Evolutionary conservation across 2,329 filamentous ascomycete species (phyloP).

Genomic region (Arachnomyces sp.): DNA sequence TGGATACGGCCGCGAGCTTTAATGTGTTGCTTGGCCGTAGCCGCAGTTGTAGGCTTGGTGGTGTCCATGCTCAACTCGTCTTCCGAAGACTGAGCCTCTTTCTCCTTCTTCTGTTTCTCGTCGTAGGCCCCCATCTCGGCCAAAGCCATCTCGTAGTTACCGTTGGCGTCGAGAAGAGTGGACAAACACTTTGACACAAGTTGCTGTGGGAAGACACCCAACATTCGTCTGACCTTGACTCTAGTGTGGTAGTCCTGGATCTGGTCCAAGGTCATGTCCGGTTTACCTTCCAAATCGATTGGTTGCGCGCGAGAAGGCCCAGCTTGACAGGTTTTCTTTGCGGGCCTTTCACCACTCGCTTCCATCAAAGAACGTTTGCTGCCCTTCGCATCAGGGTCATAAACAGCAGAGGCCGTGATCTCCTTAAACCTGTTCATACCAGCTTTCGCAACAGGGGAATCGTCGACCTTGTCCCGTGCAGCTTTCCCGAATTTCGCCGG

Average conservation of each 20-base stretch:
- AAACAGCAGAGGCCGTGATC: conserved; percentile 36
- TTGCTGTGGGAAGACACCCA: conserved; percentile 39
- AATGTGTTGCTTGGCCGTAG: conserved; percentile 44
- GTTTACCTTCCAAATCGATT: conserved; percentile 28
- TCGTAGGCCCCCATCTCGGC: conserved; percentile 36
- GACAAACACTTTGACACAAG: conserved; percentile 42
- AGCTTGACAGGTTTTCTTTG: conserved; percentile 34
- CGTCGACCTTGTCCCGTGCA: conserved; percentile 27
- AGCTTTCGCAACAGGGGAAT: conserved; percentile 29
- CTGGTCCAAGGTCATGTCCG: conserved; percentile 41
- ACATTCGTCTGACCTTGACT: conserved; percentile 46
- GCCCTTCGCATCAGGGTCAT: conserved; percentile 24
- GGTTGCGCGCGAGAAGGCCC: conserved; percentile 39
- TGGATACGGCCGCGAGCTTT: conserved; percentile 50
- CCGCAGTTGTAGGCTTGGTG: conserved; percentile 9
- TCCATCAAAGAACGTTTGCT: conserved; percentile 36
- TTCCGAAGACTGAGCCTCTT: conserved; percentile 26
- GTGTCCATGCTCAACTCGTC: conserved; percentile 29
- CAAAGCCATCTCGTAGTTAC: conserved; percentile 49
- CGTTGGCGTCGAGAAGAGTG: conserved; percentile 42
- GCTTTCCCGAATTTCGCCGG: conserved; percentile 49
- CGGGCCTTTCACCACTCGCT: conserved; percentile 33
- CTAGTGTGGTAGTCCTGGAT: conserved; percentile 44
- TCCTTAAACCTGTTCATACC: conserved; percentile 33
- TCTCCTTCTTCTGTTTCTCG: conserved; percentile 18